Conservation (phyloP, 2,329 filamentous ascomycete genomes). For the Pestalotiopsis sp. region DNA sequence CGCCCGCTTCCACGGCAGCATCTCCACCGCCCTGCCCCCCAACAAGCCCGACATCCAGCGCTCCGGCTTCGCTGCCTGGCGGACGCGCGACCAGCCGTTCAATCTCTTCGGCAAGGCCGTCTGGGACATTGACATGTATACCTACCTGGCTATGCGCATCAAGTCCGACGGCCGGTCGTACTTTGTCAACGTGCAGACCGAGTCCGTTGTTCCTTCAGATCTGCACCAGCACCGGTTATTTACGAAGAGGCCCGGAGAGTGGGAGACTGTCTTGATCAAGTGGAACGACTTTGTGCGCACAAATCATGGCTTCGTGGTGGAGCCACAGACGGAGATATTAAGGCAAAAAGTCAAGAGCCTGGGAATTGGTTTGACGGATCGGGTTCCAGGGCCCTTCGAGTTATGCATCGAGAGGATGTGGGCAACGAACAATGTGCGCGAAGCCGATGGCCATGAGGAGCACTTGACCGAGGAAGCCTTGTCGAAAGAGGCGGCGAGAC, state of each 20-base stretch:
- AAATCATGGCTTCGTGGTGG: conserved; percentile 87
- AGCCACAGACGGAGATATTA: conserved; percentile 89
- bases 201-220: conserved; percentile 91
- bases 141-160: conserved; percentile 83
- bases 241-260: conserved; percentile 75
- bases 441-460: conserved; percentile 33
- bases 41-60: conserved; percentile 75
- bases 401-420: conserved; percentile 84
- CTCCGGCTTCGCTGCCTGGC: conserved; percentile 87
- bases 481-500: conserved; percentile 20
- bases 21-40: conserved; percentile 81
- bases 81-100: conserved; percentile 74
- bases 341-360: conserved; percentile 83
- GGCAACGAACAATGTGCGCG: conserved; percentile 73
- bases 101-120: conserved; percentile 85
- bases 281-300: conserved; percentile 95
- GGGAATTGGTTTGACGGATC: conserved; percentile 86
- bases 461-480: neutral
- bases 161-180: conserved; percentile 92
- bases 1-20: conserved; percentile 82
- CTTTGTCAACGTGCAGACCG: conserved; percentile 93
- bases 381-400: conserved; percentile 86
- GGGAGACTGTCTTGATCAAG: conserved; percentile 93
- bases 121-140: conserved; percentile 90
- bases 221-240: conserved; percentile 93